Evolutionary conservation across 106 monocot species (phyloP), one percentile per base, ranked within the genome.

Genomic region (Apostasia ramifera): DNA sequence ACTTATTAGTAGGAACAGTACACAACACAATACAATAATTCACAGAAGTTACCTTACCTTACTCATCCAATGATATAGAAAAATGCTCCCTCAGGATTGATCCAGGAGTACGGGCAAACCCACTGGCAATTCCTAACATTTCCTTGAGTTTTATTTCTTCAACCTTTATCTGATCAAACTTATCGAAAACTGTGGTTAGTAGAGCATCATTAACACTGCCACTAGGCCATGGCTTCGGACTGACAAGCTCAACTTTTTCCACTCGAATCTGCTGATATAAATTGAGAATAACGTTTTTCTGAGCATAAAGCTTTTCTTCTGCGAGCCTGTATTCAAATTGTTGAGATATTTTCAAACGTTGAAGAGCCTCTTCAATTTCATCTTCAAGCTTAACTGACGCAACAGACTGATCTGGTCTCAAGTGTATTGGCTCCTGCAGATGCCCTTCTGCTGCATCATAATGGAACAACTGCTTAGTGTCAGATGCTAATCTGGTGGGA

Each of bases 71-170:
- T 4, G 46, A 5, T 55, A 80, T 9, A 52, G 72, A 77, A 71
- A 84, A 93, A 15, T 77, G 50, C 9, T 79, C 63, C 43, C 45
- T 70, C 2, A 82, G 44, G 15, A 84, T 46, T 10, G 57, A 53
- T 70, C 74, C 70, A 4, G 79, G 68, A 1, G 65, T 70, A 54
- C 45, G 61, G 26, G 77, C 82, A 69, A 87, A 89, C 47, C 83
- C 85, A 42, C 74, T 69, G 4, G 79, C 75, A 68, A 84, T 69
- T 60, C 69, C 73, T 82, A 89, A 57, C 93, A 94, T 94, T 6
- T 71, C n/a, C 49, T 57, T 45, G 1, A 94, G 68, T 71, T 82
- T 94, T 6, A 57, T 61, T 42, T 94, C 89, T 72, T 94, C 93
- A 0, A 57, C 56, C 66, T 71, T 84, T 60, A 94, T 85, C 66